Percentiles rank a stretch among this genome's conserved stretches.
phyloP scores from a whole-genome alignment of 331 rosid species.

The Pyracantha coccinea region DNA sequence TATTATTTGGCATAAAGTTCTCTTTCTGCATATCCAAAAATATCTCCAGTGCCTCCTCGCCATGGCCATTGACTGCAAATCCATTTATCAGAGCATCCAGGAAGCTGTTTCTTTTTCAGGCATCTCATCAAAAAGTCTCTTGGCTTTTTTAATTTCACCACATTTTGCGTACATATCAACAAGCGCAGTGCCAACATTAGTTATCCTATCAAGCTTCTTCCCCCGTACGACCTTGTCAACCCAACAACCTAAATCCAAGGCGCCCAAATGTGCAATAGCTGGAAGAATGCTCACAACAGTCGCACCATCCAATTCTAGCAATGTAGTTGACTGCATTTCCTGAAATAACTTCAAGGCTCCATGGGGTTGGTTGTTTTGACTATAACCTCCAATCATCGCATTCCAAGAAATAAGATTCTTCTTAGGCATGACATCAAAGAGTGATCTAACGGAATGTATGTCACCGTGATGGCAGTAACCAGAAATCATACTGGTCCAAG shows the following conservation, averaged over 20 bases:
- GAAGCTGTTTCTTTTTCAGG: slow-evolving; percentile 38
- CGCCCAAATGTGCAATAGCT: slow-evolving; percentile 63
- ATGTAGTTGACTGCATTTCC: slow-evolving; percentile 29
- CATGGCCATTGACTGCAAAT: slow-evolving; percentile 61
- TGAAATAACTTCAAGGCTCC: slow-evolving; percentile 54
- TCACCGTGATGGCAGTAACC: slow-evolving; percentile 49
- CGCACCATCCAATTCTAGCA: slow-evolving; percentile 44
- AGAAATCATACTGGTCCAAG: slow-evolving; percentile 68
- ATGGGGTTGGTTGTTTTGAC: slow-evolving; percentile 38
- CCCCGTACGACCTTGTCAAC: slow-evolving; percentile 35
- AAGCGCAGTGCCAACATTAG: slow-evolving; percentile 43
- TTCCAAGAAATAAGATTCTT: slow-evolving; percentile 64
- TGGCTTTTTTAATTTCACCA: slow-evolving; percentile 51
- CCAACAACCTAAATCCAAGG: slow-evolving; percentile 55
- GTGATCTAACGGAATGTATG: slow-evolving; percentile 35
- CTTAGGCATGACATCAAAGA: slow-evolving; percentile 56
- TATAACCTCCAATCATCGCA: slow-evolving; percentile 66
- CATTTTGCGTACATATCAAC: slow-evolving; percentile 74
- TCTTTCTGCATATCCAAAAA: slow-evolving; percentile 35
- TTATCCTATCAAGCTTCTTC: slow-evolving; percentile 37
- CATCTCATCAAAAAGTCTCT: slow-evolving; percentile 34
- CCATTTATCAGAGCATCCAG: slow-evolving; percentile 76
- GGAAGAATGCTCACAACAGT: slow-evolving; percentile 67
- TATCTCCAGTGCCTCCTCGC: slow-evolving; percentile 44
- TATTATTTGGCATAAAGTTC: slow-evolving; percentile 34